Percentiles rank a stretch among this genome's conserved stretches.
Conservation (phyloP, 192 early-diverging fungal genomes). For the Lunasporangiospora selenospora region DNA sequence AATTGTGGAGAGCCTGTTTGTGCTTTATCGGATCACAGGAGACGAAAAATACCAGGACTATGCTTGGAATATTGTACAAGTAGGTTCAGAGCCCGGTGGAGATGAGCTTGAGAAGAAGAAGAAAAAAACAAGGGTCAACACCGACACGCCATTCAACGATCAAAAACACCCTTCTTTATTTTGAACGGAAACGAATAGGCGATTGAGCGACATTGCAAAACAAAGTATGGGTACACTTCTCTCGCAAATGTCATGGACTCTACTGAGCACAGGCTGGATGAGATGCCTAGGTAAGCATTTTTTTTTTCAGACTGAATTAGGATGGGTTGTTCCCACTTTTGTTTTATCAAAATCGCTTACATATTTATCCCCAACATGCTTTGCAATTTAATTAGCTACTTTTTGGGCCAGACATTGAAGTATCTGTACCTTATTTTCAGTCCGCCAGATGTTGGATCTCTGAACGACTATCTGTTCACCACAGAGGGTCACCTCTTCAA, state of each 20-base stretch:
- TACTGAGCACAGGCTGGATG: constrained; percentile 13
- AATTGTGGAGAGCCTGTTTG: constrained; percentile 23
- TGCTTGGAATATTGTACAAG: constrained; percentile 28
- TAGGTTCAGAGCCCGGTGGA: no score
- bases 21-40: constrained; percentile 33
- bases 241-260: constrained; percentile 37
- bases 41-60: constrained; percentile 36
- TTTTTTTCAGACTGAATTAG: no score
- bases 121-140: no score
- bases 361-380: no score
- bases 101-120: no score
- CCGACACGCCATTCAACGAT: background rate
- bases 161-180: no score
- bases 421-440: constrained; percentile 82
- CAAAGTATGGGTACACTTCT: constrained; percentile 43
- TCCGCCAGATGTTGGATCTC: constrained; percentile 53
- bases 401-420: constrained; percentile 84
- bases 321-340: no score
- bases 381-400: constrained; percentile 72
- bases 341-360: no score
- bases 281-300: constrained; percentile 27
- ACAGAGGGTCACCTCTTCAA: constrained; percentile 80
- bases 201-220: constrained; percentile 33
- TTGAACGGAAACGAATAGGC: constrained; percentile 1
- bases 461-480: constrained; percentile 77